Conservation (phyloP, 257 asterid species). For the Solanum dulcamara region DNA sequence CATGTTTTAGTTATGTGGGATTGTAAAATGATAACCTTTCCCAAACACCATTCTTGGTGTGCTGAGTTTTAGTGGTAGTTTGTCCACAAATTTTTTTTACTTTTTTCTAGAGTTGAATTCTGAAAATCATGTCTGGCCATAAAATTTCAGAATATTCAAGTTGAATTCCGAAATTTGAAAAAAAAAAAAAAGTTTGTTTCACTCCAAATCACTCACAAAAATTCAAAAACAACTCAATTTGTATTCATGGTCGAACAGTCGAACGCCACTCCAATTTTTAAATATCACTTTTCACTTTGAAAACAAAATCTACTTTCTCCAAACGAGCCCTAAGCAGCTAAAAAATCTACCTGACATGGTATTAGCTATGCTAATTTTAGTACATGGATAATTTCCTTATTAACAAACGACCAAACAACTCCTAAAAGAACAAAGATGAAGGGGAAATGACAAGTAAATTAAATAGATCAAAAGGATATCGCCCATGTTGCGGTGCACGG, state of each 20-base stretch:
- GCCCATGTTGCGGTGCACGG: constrained; percentile 98
- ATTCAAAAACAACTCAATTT: background rate
- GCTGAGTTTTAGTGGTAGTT: too few species aligned
- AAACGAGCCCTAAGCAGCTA: too few species aligned
- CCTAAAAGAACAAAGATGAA: background rate
- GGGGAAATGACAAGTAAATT: background rate
- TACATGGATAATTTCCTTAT: background rate
- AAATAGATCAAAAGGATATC: constrained; percentile 56
- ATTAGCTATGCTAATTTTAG: background rate
- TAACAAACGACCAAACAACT: background rate
- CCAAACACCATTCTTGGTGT: too few species aligned
- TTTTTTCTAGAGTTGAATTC: background rate
- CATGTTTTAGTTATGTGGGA: too few species aligned
- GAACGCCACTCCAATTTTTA: background rate
- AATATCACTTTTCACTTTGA: background rate
- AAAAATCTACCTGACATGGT: too few species aligned
- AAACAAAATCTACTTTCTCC: background rate
- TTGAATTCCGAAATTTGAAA: too few species aligned
- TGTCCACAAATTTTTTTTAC: background rate
- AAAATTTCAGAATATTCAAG: background rate
- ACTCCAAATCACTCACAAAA: too few species aligned
- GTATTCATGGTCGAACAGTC: background rate
- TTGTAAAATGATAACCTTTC: too few species aligned
- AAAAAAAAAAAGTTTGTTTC: too few species aligned
- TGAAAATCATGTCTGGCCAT: background rate